Evolutionary conservation across 768 basidiomycete species (phyloP).

Genomic region (Mycena pura): DNA sequence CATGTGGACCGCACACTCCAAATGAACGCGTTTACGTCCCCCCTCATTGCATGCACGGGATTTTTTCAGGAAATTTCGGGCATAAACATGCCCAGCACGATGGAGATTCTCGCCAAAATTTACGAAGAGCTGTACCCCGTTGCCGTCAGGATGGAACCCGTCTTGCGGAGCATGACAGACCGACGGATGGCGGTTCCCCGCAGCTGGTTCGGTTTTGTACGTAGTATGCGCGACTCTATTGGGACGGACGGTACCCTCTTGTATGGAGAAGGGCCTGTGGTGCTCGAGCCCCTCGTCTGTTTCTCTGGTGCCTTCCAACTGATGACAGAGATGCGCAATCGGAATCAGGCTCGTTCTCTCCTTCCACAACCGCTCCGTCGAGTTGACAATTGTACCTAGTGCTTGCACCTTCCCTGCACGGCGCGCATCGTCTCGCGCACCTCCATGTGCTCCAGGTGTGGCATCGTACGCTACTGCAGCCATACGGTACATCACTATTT

Average conservation of each 20-base stretch:
- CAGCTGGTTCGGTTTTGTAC: slow-evolving; percentile 5
- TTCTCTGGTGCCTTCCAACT: not conserved
- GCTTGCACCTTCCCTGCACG: slow-evolving; percentile 3
- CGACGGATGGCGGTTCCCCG: slow-evolving; percentile 3
- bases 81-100: not conserved
- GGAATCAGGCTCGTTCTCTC: slow-evolving; percentile 7
- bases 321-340: slow-evolving; percentile 11
- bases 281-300: not conserved
- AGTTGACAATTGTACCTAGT: not conserved
- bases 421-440: not conserved
- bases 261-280: not conserved
- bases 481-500: not conserved
- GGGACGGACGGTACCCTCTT: slow-evolving; percentile 2
- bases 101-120: not conserved
- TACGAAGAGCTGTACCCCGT: slow-evolving; percentile 6
- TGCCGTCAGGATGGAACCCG: not conserved
- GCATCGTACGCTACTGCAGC: slow-evolving; percentile 12
- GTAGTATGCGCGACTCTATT: not conserved
- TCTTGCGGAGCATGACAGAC: not conserved
- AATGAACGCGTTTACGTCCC: not conserved
- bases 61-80: not conserved
- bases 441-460: slow-evolving; percentile 5
- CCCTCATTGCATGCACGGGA: slow-evolving; percentile 6
- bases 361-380: not conserved
- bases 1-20: not conserved